Evolutionary conservation across 2,329 filamentous ascomycete genomes (phyloP), one percentile per base, ranked within the genome.

Genomic region (Monilinia polystroma): DNA sequence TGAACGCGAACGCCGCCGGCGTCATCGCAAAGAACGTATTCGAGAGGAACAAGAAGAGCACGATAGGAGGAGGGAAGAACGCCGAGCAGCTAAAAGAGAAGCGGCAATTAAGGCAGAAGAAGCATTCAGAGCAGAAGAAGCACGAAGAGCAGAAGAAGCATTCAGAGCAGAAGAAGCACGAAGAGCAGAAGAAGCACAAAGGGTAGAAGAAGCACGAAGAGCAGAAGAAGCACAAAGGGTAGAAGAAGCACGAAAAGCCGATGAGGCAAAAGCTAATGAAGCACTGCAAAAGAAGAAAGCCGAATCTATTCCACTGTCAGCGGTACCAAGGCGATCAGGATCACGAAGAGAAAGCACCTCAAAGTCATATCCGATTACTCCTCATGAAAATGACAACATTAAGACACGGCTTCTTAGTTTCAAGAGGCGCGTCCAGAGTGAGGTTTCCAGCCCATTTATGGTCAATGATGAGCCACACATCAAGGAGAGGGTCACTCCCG

Each of bases 21-120:
- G 73, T 16, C 64, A 62, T 12, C 69, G 66, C n/a, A 72, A 71
- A 55, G 70, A 72, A 32, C 69, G 74, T 4, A 73, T 71, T 14
- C 72, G 72, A 3, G 73, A 75, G 53, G 74, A 76, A 58, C 73
- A 76, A 68, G 71, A 70, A 54, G 75, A 72, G 23, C 74, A 76
- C 63, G 75, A 76, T 6, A 70, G 69, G 51, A 68, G 74, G 8
- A 76, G 74, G 66, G 72, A 71, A 11, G 73, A 73, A 45, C 68
- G 71, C 38, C 65, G 70, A 29, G 68, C 68, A 26, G 68, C 68
- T n/a, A 72, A 64, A 49, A 66, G 64, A 62, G 58, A 62, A 8
- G 64, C 55, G 18, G 64, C 45, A 23, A 38, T 52, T 7, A 59
- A 63, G 38, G 64, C 55, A 2, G 56, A 66, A 49, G 55, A 63